phyloP scores from a whole-genome alignment of 345 rosid species.

The Mangifera indica region DNA sequence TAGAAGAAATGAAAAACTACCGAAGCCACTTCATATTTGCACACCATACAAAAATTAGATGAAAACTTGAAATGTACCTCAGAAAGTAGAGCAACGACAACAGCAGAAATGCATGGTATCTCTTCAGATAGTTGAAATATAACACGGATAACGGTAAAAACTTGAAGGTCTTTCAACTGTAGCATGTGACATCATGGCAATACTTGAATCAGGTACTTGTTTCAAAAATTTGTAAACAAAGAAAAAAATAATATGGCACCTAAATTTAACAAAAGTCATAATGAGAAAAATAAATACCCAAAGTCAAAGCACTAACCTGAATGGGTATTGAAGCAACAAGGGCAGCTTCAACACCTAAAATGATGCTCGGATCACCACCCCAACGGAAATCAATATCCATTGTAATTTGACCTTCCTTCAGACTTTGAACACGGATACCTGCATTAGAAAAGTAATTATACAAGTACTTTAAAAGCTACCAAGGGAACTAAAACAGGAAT shows the following conservation, averaged over 20 bases:
- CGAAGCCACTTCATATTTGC: not conserved
- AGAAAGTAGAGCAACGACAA: constrained; percentile 91
- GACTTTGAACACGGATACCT: constrained; percentile 99
- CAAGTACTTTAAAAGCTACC: constrained; percentile 1
- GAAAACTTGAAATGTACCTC: constrained; percentile 61
- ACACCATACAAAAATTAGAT: constrained; percentile 11
- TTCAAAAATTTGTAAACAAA: not conserved
- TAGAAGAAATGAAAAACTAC: no score
- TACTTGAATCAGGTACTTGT: constrained; percentile 4
- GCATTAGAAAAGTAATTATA: constrained; percentile 30
- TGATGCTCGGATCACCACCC: constrained; percentile 98
- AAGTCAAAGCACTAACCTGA: constrained; percentile 58
- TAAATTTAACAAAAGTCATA: not conserved
- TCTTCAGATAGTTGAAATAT: constrained; percentile 98
- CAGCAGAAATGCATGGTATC: constrained; percentile 98
- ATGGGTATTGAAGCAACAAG: constrained; percentile 97
- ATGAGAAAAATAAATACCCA: not conserved
- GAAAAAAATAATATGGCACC: not conserved
- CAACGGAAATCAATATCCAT: constrained; percentile 98
- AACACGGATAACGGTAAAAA: constrained; percentile 87
- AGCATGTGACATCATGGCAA: constrained; percentile 26
- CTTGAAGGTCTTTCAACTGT: constrained; percentile 98
- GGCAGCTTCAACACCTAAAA: constrained; percentile 90
- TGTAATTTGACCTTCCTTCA: constrained; percentile 88
- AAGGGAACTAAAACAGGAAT: not conserved